Evolutionary conservation across 805 yeast genomes (phyloP).

Genomic region (Ogataea degrootiae): DNA sequence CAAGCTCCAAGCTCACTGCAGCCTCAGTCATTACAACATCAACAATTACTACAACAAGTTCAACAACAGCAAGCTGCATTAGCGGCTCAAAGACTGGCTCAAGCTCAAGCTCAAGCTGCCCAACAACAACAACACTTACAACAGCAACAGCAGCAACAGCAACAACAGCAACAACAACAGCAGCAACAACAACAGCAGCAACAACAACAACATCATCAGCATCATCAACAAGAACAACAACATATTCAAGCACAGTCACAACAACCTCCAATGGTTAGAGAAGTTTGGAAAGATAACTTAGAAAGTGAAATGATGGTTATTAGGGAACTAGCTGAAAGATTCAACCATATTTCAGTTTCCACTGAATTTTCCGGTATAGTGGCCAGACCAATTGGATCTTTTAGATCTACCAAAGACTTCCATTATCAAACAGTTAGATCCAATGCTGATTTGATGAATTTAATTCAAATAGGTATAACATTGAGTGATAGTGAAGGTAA

Average conservation of each 20-base stretch:
- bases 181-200: slow-evolving; percentile 19
- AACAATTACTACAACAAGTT: slow-evolving; percentile 18
- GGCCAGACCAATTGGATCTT: slow-evolving; percentile 93
- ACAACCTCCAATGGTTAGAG: slow-evolving; percentile 47
- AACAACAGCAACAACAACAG: slow-evolving; percentile 22
- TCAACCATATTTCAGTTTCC: slow-evolving; percentile 62
- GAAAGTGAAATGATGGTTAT: slow-evolving; percentile 62
- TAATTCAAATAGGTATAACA: slow-evolving; percentile 83
- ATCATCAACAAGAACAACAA: slow-evolving; percentile 16
- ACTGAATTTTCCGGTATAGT: slow-evolving; percentile 96
- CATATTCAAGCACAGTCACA: slow-evolving; percentile 8
- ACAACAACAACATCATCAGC: slow-evolving; percentile 21
- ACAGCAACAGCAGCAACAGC: slow-evolving; percentile 17
- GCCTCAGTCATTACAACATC: slow-evolving; percentile 11
- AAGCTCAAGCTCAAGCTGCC: slow-evolving; percentile 8
- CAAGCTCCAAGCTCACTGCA: slow-evolving; percentile 8
- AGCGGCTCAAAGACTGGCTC: slow-evolving; percentile 23
- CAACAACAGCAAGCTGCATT: slow-evolving; percentile 20
- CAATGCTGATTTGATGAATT: slow-evolving; percentile 79
- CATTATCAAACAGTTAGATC: slow-evolving; percentile 94
- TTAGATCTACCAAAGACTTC: slow-evolving; percentile 83
- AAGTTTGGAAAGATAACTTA: slow-evolving; percentile 70
- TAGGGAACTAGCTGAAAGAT: slow-evolving; percentile 52
- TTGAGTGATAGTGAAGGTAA: slow-evolving; percentile 65
- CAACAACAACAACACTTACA: slow-evolving; percentile 21